Evolutionary conservation across 1,284 basidiomycete species (phyloP).

Genomic region (Schizophyllum amplum): DNA sequence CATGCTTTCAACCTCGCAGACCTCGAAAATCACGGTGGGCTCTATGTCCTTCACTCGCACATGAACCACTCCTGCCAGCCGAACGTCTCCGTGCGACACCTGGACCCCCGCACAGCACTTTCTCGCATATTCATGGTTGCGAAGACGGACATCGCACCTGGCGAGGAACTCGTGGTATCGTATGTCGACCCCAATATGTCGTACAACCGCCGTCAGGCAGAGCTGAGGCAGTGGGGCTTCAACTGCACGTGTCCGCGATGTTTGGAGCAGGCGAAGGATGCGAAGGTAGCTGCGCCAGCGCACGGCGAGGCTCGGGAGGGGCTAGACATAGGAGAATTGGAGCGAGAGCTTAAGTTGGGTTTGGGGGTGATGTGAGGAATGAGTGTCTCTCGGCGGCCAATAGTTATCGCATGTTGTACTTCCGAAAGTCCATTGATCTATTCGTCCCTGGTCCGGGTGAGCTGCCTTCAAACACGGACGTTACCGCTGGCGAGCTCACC

Average conservation of each 20-base stretch:
- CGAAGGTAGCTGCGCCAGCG: slow-evolving; percentile 16
- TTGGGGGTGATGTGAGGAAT: slow-evolving; percentile 35
- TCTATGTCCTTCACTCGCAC: slow-evolving; percentile 83
- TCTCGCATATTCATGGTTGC: slow-evolving; percentile 70
- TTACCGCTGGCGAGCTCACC: too few species aligned
- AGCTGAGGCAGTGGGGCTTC: slow-evolving; percentile 70
- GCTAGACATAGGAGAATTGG: slow-evolving; percentile 27
- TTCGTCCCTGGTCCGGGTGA: too few species aligned
- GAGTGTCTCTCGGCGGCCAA: too few species aligned
- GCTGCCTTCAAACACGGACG: too few species aligned
- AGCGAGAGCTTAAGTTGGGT: slow-evolving; percentile 41
- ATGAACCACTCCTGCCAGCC: slow-evolving; percentile 81
- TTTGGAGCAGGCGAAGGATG: slow-evolving; percentile 33
- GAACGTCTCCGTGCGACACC: slow-evolving; percentile 67
- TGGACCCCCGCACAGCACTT: slow-evolving; percentile 54
- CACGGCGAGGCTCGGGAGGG: slow-evolving; percentile 10
- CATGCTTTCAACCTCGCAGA: slow-evolving; percentile 26
- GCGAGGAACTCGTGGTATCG: slow-evolving; percentile 71
- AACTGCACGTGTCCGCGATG: slow-evolving; percentile 66
- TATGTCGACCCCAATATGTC: slow-evolving; percentile 67
- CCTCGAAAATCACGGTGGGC: slow-evolving; percentile 79
- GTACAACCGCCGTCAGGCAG: slow-evolving; percentile 45
- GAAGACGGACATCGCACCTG: slow-evolving; percentile 49
- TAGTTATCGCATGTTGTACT: too few species aligned
- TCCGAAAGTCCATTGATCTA: too few species aligned